Evolutionary conservation across 2,329 filamentous ascomycete species (phyloP).

Genomic region (Aureobasidium sp.): DNA sequence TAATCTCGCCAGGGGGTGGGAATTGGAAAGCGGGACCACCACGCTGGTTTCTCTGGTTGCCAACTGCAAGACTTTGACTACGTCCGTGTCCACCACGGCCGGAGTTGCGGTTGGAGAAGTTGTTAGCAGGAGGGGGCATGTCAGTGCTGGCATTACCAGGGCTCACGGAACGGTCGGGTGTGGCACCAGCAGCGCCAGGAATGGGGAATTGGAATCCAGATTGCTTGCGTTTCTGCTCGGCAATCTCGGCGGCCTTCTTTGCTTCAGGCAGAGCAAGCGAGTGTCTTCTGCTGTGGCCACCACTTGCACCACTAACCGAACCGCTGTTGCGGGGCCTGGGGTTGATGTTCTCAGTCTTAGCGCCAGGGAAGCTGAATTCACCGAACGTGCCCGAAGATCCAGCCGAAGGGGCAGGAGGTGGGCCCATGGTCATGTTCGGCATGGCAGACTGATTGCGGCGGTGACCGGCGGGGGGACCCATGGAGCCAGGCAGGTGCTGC

Average conservation of each 20-base stretch:
- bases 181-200: conserved; percentile 55
- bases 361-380: conserved; percentile 55
- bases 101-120: conserved; percentile 27
- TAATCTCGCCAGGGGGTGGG: conserved; percentile 49
- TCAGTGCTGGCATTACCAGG: conserved; percentile 40
- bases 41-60: conserved; percentile 55
- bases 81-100: conserved; percentile 49
- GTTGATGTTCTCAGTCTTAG: conserved; percentile 52
- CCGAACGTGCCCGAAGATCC: conserved; percentile 66
- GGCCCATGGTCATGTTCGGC: conserved; percentile 84
- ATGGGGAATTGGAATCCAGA: conserved; percentile 92
- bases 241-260: conserved; percentile 93
- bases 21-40: conserved; percentile 66
- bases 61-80: conserved; percentile 84
- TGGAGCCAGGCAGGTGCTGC: conserved; percentile 61
- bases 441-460: conserved; percentile 97
- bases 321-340: conserved; percentile 64
- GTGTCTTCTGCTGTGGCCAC: conserved; percentile 87
- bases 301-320: conserved; percentile 53
- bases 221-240: conserved; percentile 92
- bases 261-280: conserved; percentile 91
- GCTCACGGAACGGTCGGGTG: conserved; percentile 49
- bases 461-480: conserved; percentile 75
- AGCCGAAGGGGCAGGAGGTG: conserved; percentile 78
- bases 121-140: conserved; percentile 17